Conservation (phyloP, 805 yeast genomes). For the Wickerhamiella slavikovae region DNA sequence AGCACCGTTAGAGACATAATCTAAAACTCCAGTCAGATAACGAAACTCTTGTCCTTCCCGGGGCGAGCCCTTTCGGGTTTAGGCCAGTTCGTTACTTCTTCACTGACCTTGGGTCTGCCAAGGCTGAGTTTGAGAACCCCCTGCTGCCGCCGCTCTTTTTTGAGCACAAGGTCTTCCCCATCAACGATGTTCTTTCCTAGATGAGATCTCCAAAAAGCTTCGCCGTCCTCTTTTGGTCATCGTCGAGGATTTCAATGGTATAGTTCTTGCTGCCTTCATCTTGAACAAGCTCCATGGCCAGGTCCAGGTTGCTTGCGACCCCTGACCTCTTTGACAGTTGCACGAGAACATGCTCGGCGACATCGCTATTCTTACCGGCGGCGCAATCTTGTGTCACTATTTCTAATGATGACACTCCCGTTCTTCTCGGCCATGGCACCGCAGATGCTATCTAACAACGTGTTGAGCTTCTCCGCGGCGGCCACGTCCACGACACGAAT, state of each 20-base stretch:
- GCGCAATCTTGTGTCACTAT: constrained; percentile 68
- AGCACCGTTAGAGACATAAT: constrained; percentile 94
- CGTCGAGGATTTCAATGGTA: constrained; percentile 95
- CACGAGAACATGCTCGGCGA: constrained; percentile 89
- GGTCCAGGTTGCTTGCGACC: constrained; percentile 90
- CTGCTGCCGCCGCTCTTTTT: constrained; percentile 62
- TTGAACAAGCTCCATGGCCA: constrained; percentile 95
- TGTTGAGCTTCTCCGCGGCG: constrained; percentile 87
- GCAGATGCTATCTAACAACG: constrained; percentile 65
- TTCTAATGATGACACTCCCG: constrained; percentile 88
- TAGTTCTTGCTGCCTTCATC: constrained; percentile 94
- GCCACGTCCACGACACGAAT: constrained; percentile 48
- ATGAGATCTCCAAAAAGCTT: constrained; percentile 74
- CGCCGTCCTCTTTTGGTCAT: constrained; percentile 84
- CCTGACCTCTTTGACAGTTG: constrained; percentile 99
- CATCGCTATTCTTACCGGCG: constrained; percentile 85
- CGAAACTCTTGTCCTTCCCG: constrained; percentile 90
- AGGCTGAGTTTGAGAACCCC: constrained; percentile 91
- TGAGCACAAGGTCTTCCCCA: constrained; percentile 80
- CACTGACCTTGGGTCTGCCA: constrained; percentile 77
- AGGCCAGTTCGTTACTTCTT: constrained; percentile 94
- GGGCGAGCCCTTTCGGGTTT: constrained; percentile 96
- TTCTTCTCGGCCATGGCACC: constrained; percentile 80
- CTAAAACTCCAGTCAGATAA: constrained; percentile 92
- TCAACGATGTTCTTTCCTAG: constrained; percentile 82